Evolutionary conservation across 1,139 yeast genomes (phyloP).

Genomic region (Lodderomyces beijingensis): DNA sequence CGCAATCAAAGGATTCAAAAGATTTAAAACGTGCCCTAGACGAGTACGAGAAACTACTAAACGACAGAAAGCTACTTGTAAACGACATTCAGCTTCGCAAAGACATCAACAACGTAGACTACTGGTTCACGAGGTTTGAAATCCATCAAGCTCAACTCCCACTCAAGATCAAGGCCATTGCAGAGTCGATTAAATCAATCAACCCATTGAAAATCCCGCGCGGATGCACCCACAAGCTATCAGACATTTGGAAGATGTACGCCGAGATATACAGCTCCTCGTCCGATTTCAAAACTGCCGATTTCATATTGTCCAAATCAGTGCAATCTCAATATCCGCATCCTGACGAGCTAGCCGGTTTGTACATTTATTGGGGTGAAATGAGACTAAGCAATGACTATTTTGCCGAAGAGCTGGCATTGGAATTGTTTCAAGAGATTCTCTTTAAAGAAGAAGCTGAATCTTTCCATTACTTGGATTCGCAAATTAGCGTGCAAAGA

Average conservation of each 20-base stretch:
- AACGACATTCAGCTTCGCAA: conserved; percentile 67
- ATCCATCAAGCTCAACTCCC: conserved; percentile 27
- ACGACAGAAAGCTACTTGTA: conserved; percentile 50
- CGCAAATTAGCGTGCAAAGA: conserved; percentile 50
- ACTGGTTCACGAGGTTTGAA: conserved; percentile 63
- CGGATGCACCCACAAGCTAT: conserved; percentile 29
- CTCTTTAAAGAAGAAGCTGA: conserved; percentile 26
- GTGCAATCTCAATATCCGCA: conserved; percentile 64
- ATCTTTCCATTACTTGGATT: conserved; percentile 35
- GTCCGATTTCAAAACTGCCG: conserved; percentile 56
- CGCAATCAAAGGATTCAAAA: conserved; percentile 17
- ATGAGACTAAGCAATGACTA: conserved; percentile 51
- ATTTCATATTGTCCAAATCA: conserved; percentile 61
- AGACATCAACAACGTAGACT: conserved; percentile 55
- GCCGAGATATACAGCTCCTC: conserved; percentile 59
- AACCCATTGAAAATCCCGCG: conserved; percentile 55
- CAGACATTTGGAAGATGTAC: conserved; percentile 66
- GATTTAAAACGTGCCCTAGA: conserved; percentile 41
- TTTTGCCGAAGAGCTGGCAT: conserved; percentile 43
- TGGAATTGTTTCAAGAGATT: conserved; percentile 49
- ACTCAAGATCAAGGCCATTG: conserved; percentile 52
- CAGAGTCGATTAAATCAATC: conserved; percentile 62
- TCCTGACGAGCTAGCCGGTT: conserved; percentile 59
- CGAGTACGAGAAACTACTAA: conserved; percentile 52
- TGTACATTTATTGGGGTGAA: conserved; percentile 76